Conservation (phyloP, 768 basidiomycete genomes). For the Termitomyces sp. region DNA sequence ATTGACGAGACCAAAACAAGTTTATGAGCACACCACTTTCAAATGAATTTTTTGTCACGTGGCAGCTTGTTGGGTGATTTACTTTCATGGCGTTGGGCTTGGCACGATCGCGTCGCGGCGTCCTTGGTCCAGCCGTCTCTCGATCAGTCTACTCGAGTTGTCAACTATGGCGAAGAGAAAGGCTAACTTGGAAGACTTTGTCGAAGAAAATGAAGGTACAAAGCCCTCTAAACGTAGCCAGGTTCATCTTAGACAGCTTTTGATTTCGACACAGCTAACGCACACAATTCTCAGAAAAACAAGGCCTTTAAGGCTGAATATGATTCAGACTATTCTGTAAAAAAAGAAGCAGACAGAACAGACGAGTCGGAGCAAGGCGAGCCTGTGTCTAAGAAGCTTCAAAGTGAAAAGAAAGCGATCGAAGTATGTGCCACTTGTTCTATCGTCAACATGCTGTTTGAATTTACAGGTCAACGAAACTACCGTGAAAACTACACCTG, state of each 20-base stretch:
- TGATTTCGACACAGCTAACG: not conserved
- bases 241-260: not conserved
- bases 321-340: conserved; percentile 11
- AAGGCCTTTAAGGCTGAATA: conserved; percentile 6
- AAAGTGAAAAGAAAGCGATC: conserved; percentile 10
- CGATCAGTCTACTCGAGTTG: not conserved
- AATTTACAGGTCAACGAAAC: conserved; percentile 14
- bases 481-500: conserved; percentile 18
- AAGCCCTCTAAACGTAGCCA: conserved; percentile 4
- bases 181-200: conserved; percentile 5
- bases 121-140: not conserved
- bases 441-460: not conserved
- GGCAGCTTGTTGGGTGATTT: conserved; percentile 2
- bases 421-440: not conserved
- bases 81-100: not conserved
- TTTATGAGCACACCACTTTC: conserved; percentile 13
- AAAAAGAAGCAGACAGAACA: conserved; percentile 14
- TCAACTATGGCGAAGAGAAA: conserved; percentile 24
- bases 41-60: conserved; percentile 7
- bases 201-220: conserved; percentile 3
- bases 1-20: not conserved
- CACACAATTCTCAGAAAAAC: not conserved
- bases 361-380: conserved; percentile 3
- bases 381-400: conserved; percentile 30
- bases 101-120: not conserved